Evolutionary conservation across 805 yeast genomes (phyloP).

Genomic region (Suhomyces sp.): DNA sequence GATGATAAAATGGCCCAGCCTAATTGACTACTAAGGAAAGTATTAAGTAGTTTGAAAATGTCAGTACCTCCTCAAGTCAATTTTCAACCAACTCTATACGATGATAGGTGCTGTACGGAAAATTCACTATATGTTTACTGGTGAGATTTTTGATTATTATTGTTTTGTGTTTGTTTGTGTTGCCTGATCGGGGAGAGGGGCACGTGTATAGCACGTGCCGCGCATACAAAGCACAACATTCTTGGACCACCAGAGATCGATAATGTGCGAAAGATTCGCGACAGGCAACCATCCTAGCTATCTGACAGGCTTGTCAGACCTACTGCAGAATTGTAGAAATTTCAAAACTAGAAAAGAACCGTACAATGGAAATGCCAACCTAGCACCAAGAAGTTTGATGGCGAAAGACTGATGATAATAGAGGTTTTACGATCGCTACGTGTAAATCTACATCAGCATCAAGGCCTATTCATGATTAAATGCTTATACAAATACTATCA

Average conservation of each 20-base stretch:
- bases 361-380: not conserved
- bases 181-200: constrained; percentile 3
- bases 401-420: not conserved
- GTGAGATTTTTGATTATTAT: not conserved
- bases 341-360: too few relatives aligned
- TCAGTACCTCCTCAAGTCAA: not conserved
- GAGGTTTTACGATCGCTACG: too few relatives aligned
- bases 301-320: too few relatives aligned
- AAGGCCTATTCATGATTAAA: too few relatives aligned
- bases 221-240: not conserved
- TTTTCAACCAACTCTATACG: not conserved
- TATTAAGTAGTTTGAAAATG: not conserved
- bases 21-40: not conserved
- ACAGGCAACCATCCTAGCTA: not conserved
- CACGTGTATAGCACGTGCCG: not conserved
- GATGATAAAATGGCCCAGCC: not conserved
- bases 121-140: not conserved
- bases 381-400: not conserved
- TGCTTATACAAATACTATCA: too few relatives aligned
- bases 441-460: too few relatives aligned
- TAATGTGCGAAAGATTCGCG: too few relatives aligned
- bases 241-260: not conserved
- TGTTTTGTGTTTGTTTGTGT: constrained; percentile 5
- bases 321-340: too few relatives aligned
- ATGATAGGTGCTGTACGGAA: not conserved